Conservation (phyloP, 2,329 filamentous ascomycete species). For the Beauveria sp. region DNA sequence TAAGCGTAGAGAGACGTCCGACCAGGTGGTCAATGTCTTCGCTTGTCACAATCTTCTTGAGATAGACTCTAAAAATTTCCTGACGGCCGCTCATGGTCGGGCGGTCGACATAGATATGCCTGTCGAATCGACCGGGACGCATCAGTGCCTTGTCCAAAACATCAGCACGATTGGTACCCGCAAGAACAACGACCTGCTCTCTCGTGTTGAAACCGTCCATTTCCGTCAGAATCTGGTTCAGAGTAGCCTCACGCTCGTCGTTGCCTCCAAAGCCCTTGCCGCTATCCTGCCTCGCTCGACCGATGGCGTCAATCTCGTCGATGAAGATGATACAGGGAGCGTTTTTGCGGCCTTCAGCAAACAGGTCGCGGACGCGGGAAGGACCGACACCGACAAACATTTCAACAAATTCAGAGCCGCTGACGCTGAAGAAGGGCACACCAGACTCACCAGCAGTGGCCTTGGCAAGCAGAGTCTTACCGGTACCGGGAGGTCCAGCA, state of each 20-base stretch:
- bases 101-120: conserved; percentile 89
- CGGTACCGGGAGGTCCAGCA: conserved; percentile 94
- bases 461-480: conserved; percentile 96
- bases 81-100: conserved; percentile 95
- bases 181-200: conserved; percentile 92
- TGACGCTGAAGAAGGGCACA: conserved; percentile 97
- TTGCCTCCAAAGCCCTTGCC: conserved; percentile 72
- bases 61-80: conserved; percentile 91
- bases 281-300: conserved; percentile 77
- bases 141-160: conserved; percentile 92
- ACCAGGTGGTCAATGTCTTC: conserved; percentile 84
- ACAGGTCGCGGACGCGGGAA: conserved; percentile 89
- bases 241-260: conserved; percentile 91
- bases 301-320: conserved; percentile 97
- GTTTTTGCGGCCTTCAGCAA: conserved; percentile 89
- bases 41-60: conserved; percentile 88
- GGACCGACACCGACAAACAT: conserved; percentile 99
- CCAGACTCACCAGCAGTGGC: conserved; percentile 94
- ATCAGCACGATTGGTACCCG: conserved; percentile 92
- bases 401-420: conserved; percentile 97
- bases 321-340: conserved; percentile 99
- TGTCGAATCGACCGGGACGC: conserved; percentile 93
- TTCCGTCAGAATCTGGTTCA: conserved; percentile 97
- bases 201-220: conserved; percentile 99
- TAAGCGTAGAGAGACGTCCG: conserved; percentile 83